Evolutionary conservation across 179 eudicot species (phyloP), one percentile per base, ranked within the genome.

Genomic region (Heliamphora ciliata): DNA sequence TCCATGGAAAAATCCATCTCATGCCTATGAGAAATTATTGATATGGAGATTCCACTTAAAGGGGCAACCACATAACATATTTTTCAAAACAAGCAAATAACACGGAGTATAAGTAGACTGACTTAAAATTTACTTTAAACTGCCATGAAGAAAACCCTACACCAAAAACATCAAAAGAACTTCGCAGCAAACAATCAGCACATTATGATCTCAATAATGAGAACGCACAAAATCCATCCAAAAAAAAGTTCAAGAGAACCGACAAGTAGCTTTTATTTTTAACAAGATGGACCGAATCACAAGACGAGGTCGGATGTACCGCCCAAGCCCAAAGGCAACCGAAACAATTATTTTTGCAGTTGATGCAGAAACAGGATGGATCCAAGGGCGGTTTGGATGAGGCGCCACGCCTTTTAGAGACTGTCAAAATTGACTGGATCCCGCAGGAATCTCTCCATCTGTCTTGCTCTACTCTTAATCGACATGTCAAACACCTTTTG

Each of bases 401-500:
- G 55, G 40, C 11, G 8, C 58, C 52, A 66, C 80, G 44, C 65
- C 69, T 65, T 40, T 74, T 54, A 80, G 81, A 80, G 70, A 50
- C 1, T 50, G 3, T 74, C 85, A 4, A 88, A 48, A 82, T 84
- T 83, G 71, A 84, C 50, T 6, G 91, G 91, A 4, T 87, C 88
- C 67, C 91, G 84, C 55, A 90, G 68, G 86, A 90, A 86, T 67
- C 87, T 75, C 85, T 88, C 98, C 98, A 96, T 96, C 88, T 96
- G 96, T 81, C 84, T 89, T 44, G 99, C 99, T 88, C 98, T 88
- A 55, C 93, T 96, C 88, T 82, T 92, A 55, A 94, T 94, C 78
- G 99, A 96, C 96, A 94, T 93, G 81, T 96, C 98, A 70, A 94
- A 93, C 70, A 96, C 92, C 80, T 94, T 96, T 79, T 89, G 94